Conservation (phyloP, 495 filamentous ascomycete genomes). For the Xylona heveae region DNA sequence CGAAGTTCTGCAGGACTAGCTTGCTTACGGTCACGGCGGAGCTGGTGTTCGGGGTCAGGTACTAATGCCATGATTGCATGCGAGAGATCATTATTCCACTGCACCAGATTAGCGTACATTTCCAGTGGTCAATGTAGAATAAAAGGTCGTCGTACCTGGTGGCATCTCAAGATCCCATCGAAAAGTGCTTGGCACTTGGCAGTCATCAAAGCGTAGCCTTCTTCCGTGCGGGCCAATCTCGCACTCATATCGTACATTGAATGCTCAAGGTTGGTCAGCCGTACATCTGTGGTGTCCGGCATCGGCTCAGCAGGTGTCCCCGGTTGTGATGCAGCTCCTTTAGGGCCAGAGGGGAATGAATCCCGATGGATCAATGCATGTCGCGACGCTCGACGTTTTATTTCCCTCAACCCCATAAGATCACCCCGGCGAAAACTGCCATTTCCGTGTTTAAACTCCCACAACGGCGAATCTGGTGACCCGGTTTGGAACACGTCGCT, state of each 20-base stretch:
- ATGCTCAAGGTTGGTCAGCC: slow-evolving; percentile 60
- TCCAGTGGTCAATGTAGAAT: slow-evolving; percentile 39
- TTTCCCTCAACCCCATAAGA: slow-evolving; percentile 75
- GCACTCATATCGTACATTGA: slow-evolving; percentile 58
- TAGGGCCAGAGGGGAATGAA: slow-evolving; percentile 58
- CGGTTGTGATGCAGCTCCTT: slow-evolving; percentile 50
- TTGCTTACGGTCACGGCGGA: slow-evolving; percentile 39
- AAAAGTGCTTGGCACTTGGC: slow-evolving; percentile 63
- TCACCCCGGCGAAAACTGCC: slow-evolving; percentile 95
- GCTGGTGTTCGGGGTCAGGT: slow-evolving; percentile 23
- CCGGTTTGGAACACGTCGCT: slow-evolving; percentile 98
- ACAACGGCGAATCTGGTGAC: slow-evolving; percentile 82
- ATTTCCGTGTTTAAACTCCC: slow-evolving; percentile 98
- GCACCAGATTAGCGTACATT: slow-evolving; percentile 4
- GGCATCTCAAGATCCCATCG: slow-evolving; percentile 58
- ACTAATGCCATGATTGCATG: slow-evolving; percentile 15
- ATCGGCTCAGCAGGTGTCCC: slow-evolving; percentile 70
- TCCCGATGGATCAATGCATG: slow-evolving; percentile 92
- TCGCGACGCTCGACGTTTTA: slow-evolving; percentile 88
- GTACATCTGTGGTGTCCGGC: slow-evolving; percentile 52
- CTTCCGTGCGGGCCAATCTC: slow-evolving; percentile 62
- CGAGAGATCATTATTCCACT: slow-evolving; percentile 18
- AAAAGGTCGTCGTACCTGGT: slow-evolving; percentile 52
- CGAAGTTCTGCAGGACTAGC: background rate
- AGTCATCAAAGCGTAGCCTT: slow-evolving; percentile 55